Evolutionary conservation across 2,329 filamentous ascomycete genomes (phyloP).

Genomic region (Lachnellula arida): DNA sequence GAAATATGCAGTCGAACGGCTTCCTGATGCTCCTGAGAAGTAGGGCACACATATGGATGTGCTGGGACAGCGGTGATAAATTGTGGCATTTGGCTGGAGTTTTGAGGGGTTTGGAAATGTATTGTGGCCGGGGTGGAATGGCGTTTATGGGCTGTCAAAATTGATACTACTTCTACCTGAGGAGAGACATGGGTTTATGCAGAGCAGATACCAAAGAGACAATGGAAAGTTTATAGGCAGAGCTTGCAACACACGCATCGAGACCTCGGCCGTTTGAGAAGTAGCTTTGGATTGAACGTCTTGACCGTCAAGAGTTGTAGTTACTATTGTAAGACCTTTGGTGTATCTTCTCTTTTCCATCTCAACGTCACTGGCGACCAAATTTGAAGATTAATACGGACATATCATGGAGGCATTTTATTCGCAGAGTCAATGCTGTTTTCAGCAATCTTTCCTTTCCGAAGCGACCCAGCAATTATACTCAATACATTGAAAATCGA

Average conservation of each 20-base stretch:
- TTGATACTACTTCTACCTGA: background rate
- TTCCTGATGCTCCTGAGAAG: constrained; percentile 74
- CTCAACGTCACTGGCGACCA: background rate
- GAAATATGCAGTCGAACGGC: constrained; percentile 90
- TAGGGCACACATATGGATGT: constrained; percentile 7
- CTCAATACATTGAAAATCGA: background rate
- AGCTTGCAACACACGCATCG: too few relatives aligned
- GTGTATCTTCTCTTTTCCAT: background rate
- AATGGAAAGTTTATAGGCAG: too few relatives aligned
- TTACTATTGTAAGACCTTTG: too few relatives aligned
- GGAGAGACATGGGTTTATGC: background rate
- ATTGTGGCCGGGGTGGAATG: background rate
- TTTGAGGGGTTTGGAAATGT: background rate
- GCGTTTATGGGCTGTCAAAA: background rate
- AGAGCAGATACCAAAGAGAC: background rate
- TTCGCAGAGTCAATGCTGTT: too few relatives aligned
- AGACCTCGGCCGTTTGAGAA: too few relatives aligned
- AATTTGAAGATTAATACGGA: background rate
- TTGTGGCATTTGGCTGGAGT: constrained; percentile 1
- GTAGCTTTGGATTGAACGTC: too few relatives aligned
- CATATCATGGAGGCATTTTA: too few relatives aligned
- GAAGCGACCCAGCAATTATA: background rate
- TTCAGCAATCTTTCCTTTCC: too few relatives aligned
- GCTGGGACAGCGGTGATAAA: background rate
- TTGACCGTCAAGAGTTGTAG: too few relatives aligned